A percentile compares a stretch with the other conserved stretches of the same genome.
These are phyloP conservation scores for Dissophora globulifera DNA, from an alignment of 192 early-diverging fungal genomes.

Conservation along the genomic window DNA sequence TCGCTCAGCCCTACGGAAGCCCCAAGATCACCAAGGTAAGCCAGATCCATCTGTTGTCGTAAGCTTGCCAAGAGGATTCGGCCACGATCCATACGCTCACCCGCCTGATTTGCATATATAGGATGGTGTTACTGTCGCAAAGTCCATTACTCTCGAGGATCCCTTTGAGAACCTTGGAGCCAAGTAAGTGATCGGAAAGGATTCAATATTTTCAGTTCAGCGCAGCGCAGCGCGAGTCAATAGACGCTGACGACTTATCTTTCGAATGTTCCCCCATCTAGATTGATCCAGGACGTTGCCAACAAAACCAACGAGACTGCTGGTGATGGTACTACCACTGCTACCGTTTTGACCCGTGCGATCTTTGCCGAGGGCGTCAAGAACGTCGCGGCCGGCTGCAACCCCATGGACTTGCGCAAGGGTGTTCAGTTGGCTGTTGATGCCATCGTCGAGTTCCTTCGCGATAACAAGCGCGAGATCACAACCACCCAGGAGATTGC, in stretches of 20 bases:
- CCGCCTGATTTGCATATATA: no score
- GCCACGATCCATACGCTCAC: not conserved
- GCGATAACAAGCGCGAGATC: constrained; percentile 89
- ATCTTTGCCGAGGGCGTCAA: constrained; percentile 99
- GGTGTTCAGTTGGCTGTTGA: constrained; percentile 96
- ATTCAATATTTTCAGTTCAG: no score
- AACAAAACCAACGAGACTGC: constrained; percentile 99
- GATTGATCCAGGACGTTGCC: constrained; percentile 98
- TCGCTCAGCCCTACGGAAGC: constrained; percentile 96
- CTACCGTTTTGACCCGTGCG: constrained; percentile 96
- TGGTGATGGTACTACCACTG: constrained; percentile 99
- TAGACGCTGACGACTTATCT: no score
- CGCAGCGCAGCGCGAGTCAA: no score
- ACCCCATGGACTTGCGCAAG: constrained; percentile 97
- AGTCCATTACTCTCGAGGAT: constrained; percentile 96
- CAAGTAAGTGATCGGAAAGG: constrained; percentile 54
- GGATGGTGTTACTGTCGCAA: constrained; percentile 99
- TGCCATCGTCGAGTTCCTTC: constrained; percentile 91
- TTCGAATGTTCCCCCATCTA: no score
- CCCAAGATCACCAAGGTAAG: constrained; percentile 95
- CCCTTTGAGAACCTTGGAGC: constrained; percentile 99
- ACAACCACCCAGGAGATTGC: constrained; percentile 97
- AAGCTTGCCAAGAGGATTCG: not conserved
- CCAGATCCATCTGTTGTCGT: not conserved
- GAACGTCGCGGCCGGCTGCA: constrained; percentile 99